Evolutionary conservation across 2,329 filamentous ascomycete genomes (phyloP).

Genomic region (Aspergillus bombycis): DNA sequence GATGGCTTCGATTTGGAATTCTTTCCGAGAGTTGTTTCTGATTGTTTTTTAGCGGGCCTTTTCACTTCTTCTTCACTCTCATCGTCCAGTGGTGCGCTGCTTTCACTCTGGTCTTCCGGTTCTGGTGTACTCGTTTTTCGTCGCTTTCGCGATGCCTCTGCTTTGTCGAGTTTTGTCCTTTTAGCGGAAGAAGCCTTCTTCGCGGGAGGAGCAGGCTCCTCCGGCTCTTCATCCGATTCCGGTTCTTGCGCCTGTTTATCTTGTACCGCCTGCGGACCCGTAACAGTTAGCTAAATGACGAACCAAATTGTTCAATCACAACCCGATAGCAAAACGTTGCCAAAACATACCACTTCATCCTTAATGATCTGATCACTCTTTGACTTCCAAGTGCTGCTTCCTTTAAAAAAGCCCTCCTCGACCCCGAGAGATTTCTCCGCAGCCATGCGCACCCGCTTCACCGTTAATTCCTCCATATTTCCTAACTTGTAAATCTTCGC

Average conservation of each 20-base stretch:
- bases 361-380: constrained; percentile 58
- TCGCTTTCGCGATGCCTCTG: constrained; percentile 36
- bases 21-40: constrained; percentile 13
- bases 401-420: constrained; percentile 59
- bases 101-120: constrained; percentile 27
- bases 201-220: constrained; percentile 19
- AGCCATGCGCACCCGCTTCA: constrained; percentile 58
- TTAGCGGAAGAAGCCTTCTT: constrained; percentile 31
- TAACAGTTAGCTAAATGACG: not conserved
- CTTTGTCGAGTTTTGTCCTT: constrained; percentile 26
- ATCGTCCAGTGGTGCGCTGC: constrained; percentile 15
- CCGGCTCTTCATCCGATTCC: constrained; percentile 14
- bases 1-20: constrained; percentile 14
- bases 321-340: not conserved
- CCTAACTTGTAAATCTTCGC: constrained; percentile 38
- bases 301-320: not conserved
- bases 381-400: constrained; percentile 56
- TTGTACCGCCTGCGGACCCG: constrained; percentile 34
- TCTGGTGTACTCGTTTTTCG: constrained; percentile 36
- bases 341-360: constrained; percentile 52
- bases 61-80: constrained; percentile 27
- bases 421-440: constrained; percentile 58
- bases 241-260: constrained; percentile 26
- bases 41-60: constrained; percentile 15
- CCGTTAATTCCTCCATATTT: constrained; percentile 57